Evolutionary conservation across 2,329 filamentous ascomycete species (phyloP).

Genomic region (Cytospora chrysosperma): DNA sequence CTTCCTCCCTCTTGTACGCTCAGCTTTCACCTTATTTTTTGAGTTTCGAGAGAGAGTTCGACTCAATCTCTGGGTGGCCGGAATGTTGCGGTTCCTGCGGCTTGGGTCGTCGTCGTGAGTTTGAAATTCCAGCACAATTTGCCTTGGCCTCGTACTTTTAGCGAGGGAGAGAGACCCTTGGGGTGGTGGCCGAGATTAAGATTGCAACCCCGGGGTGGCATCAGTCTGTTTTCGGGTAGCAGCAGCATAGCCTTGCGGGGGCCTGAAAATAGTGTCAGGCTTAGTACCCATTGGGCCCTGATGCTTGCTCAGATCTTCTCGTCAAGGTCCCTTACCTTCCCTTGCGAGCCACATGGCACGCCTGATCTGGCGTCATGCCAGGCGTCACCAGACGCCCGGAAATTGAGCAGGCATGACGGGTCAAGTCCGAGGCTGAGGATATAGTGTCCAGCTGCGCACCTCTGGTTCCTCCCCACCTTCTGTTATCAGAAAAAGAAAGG

Average conservation of each 20-base stretch:
- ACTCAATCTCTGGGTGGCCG: conserved; percentile 7
- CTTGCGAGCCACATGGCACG: conserved; percentile 23
- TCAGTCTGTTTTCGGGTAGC: conserved; percentile 5
- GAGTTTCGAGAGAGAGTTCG: background rate
- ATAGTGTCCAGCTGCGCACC: conserved; percentile 16
- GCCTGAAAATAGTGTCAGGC: conserved; percentile 21
- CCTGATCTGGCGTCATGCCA: conserved; percentile 8
- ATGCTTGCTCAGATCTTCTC: conserved; percentile 17
- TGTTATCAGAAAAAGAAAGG: background rate
- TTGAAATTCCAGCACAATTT: background rate
- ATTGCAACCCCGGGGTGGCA: conserved; percentile 15
- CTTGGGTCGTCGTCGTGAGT: conserved; percentile 21
- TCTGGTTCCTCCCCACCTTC: background rate
- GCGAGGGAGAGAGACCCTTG: background rate
- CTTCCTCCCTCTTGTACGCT: conserved; percentile 10
- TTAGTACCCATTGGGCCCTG: conserved; percentile 13
- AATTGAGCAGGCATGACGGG: conserved; percentile 21
- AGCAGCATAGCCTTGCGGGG: conserved; percentile 23
- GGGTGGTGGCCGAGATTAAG: conserved; percentile 1
- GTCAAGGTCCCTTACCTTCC: conserved; percentile 9
- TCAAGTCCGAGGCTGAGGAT: conserved; percentile 21
- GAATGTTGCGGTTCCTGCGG: conserved; percentile 18
- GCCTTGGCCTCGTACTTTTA: background rate
- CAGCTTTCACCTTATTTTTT: conserved; percentile 14
- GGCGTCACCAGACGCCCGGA: conserved; percentile 18